These are phyloP conservation scores for Stachybotrys chlorohalonatus DNA, from an alignment of 2,329 filamentous ascomycete genomes.

Conservation along the genomic window DNA sequence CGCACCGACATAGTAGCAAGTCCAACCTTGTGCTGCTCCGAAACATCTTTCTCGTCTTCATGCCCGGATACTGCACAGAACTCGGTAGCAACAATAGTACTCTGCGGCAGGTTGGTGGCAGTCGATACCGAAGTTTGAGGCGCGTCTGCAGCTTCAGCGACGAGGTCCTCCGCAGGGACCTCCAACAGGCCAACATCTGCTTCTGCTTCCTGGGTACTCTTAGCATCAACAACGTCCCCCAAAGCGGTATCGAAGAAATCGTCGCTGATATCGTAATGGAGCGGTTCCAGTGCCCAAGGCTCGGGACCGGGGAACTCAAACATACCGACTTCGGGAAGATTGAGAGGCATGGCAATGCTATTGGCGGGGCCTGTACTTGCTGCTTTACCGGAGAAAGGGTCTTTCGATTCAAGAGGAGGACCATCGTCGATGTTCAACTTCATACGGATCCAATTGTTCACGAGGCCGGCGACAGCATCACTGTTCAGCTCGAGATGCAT, in stretches of 20 bases:
- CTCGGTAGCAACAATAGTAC: not conserved
- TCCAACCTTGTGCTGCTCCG: not conserved
- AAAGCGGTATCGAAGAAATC: not conserved
- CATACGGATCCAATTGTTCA: slow-evolving; percentile 26
- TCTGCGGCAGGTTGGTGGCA: not conserved
- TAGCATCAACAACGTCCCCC: not conserved
- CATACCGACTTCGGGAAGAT: not conserved
- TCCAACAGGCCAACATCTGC: not conserved
- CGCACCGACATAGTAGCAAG: not conserved
- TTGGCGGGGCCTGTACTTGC: not conserved
- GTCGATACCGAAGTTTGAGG: not conserved
- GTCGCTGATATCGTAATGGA: not conserved
- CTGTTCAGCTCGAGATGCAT: slow-evolving; percentile 46
- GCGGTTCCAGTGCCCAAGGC: not conserved
- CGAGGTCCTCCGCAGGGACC: not conserved
- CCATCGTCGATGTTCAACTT: slow-evolving; percentile 1
- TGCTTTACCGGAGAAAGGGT: not conserved
- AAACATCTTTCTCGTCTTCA: not conserved
- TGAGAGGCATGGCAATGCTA: not conserved
- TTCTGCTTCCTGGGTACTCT: not conserved
- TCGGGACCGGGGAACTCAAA: not conserved
- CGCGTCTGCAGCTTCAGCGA: not conserved
- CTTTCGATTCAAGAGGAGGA: not conserved
- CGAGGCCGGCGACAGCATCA: slow-evolving; percentile 25
- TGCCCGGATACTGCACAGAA: not conserved